A percentile compares a stretch with the other conserved stretches of the same genome.
Evolutionary conservation across 2,329 filamentous ascomycete species (phyloP).

Genomic region (Hypoxylon sp.): DNA sequence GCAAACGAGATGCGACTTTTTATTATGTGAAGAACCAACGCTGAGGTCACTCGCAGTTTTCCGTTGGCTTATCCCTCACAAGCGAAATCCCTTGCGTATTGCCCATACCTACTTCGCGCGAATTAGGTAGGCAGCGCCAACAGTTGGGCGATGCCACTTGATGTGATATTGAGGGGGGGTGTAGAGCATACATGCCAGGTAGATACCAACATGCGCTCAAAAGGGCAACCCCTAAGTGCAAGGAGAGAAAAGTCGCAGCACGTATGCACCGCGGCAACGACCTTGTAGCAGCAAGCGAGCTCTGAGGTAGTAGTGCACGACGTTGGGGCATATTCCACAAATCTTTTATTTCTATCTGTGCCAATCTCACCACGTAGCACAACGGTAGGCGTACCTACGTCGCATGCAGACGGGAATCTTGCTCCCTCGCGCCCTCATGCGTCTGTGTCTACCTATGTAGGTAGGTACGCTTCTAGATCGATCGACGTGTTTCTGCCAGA

Average conservation of each 20-base stretch:
- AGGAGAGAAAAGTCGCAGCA: not conserved
- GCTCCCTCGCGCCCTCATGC: not conserved
- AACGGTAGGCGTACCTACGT: not conserved
- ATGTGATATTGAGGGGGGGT: conserved; percentile 16
- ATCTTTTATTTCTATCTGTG: not conserved
- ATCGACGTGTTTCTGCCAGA: not conserved
- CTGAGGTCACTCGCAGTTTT: no score
- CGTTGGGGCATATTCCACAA: not conserved
- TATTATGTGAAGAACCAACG: no score
- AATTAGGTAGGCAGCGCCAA: conserved; percentile 5
- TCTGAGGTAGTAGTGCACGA: conserved; percentile 1
- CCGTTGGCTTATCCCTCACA: no score
- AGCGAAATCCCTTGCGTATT: not conserved
- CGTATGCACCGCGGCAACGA: not conserved
- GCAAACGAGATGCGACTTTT: no score
- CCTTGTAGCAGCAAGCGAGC: conserved; percentile 15
- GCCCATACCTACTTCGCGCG: conserved; percentile 2
- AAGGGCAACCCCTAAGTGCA: not conserved
- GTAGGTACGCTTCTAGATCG: conserved; percentile 14
- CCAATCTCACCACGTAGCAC: not conserved
- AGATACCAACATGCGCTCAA: conserved; percentile 6
- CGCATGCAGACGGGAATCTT: conserved; percentile 5
- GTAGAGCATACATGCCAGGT: conserved; percentile 1
- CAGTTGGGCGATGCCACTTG: conserved; percentile 19
- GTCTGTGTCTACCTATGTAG: not conserved